phyloP scores from a whole-genome alignment of 1,139 yeast species.

The Blastobotrys indianensis region DNA sequence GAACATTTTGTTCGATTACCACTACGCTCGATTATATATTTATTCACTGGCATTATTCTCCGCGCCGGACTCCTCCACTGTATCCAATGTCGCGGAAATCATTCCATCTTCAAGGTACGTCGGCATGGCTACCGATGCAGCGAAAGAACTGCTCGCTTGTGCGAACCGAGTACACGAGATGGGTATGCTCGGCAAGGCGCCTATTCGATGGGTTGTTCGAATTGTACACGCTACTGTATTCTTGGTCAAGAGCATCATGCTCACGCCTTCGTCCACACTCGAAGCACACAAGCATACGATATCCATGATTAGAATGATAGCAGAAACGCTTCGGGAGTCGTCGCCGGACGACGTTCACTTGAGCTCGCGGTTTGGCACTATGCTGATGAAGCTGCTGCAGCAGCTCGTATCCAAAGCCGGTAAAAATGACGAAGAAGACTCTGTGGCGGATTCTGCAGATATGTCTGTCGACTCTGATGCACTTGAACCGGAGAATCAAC shows the following conservation, averaged over 20 bases:
- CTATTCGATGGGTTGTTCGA: slow-evolving; percentile 85
- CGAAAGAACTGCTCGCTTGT: slow-evolving; percentile 69
- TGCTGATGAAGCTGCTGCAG: slow-evolving; percentile 68
- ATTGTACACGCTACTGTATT: slow-evolving; percentile 89
- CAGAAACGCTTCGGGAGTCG: slow-evolving; percentile 69
- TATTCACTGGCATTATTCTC: slow-evolving; percentile 64
- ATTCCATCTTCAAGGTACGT: slow-evolving; percentile 71
- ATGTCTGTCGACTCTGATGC: not conserved
- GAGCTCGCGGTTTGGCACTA: slow-evolving; percentile 74
- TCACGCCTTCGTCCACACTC: slow-evolving; percentile 42
- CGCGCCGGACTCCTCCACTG: slow-evolving; percentile 20
- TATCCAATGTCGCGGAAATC: slow-evolving; percentile 51
- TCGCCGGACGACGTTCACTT: slow-evolving; percentile 87
- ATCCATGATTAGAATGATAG: slow-evolving; percentile 62
- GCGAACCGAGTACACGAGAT: slow-evolving; percentile 63
- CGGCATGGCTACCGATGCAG: slow-evolving; percentile 77
- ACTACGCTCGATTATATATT: slow-evolving; percentile 76
- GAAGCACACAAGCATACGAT: slow-evolving; percentile 54
- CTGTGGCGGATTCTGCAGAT: not conserved
- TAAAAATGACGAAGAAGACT: not conserved
- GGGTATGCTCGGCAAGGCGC: slow-evolving; percentile 66
- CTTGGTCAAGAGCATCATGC: slow-evolving; percentile 67
- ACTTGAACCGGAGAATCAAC: not conserved
- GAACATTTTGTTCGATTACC: slow-evolving; percentile 71
- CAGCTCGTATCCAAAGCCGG: slow-evolving; percentile 48